Base-by-base conservation (phyloP, 345 rosid genomes). In the Pistacia vera region DNA sequence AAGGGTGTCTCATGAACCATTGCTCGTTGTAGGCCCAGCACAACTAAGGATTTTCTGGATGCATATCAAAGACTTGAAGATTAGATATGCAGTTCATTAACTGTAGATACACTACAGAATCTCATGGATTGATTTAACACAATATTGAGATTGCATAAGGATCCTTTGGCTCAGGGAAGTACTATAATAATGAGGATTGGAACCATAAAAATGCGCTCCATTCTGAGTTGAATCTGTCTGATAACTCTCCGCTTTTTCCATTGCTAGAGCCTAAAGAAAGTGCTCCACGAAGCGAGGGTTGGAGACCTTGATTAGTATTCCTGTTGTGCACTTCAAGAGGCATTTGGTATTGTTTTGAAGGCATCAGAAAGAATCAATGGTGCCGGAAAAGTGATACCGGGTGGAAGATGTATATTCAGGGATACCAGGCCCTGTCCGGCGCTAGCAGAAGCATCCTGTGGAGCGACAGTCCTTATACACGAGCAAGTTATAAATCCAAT, bases 371-470 rank as follows among this genome's bases (percentile, higher is more conserved):
- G 97, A 79, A 77, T 82, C 25, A 93, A 93, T 77, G 79, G 80
- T 62, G 78, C 70, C 67, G 96, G 96, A 58, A 88, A 92, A 85
- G 67, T 46, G 54, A 95, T 93, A 72, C 91, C 0, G 99, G 99
- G 38, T 95, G 99, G 99, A 95, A 91, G 85, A 81, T 70, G 99
- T 87, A 72, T 93, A 95, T 76, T 95, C 99, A 2, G 99, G 99
- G 99, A 95, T 83, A 88, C 99, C 12, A 91, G 99, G 83, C 99
- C 99, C 52, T 92, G 98, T 77, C 90, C 90, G 0, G 92, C 88
- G 68, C 79, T 84, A 5, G 72, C 88, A 1, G 93, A 91, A 80
- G 98, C 97, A 57, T 86, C 94, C 68, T 84, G 77, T 57, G 94
- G 90, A 55, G 98, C 98, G 56, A 93, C 98, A 4, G 80, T 93